phyloP scores from a whole-genome alignment of 352 stramenopile species.

The Pythium aristosporum region DNA sequence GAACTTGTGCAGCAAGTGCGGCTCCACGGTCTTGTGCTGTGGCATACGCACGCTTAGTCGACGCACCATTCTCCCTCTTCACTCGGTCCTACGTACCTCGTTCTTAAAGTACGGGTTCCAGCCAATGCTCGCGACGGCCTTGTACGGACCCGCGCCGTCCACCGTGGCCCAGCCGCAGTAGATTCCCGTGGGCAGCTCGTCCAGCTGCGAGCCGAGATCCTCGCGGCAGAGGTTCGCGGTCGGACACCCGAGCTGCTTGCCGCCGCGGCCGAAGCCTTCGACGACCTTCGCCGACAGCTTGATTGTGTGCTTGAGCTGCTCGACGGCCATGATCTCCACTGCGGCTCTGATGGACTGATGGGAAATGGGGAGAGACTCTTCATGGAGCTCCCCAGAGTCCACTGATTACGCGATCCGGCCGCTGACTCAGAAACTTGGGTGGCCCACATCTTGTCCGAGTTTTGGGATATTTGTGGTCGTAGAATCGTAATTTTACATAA shows the following conservation, averaged over 20 bases:
- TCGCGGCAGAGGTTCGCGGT: constrained; percentile 93
- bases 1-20: constrained; percentile 93
- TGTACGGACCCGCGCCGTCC: constrained; percentile 81
- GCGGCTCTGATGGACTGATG: too few species aligned
- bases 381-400: constrained; percentile 3
- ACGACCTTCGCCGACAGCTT: constrained; percentile 90
- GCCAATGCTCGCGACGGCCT: constrained; percentile 96
- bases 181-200: constrained; percentile 86
- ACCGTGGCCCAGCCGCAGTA: constrained; percentile 94
- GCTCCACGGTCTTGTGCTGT: constrained; percentile 96
- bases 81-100: constrained; percentile 45
- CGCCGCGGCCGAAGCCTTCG: constrained; percentile 92
- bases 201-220: constrained; percentile 79
- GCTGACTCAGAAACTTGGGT: not conserved
- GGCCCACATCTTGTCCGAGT: constrained; percentile 1
- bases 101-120: constrained; percentile 95
- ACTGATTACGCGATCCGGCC: constrained; percentile 18
- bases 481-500: not conserved
- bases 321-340: constrained; percentile 40
- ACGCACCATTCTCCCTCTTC: not conserved
- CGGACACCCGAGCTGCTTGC: constrained; percentile 95
- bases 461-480: not conserved
- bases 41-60: not conserved
- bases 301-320: constrained; percentile 60
- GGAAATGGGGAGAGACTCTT: too few species aligned